Conservation (phyloP, 495 filamentous ascomycete species). For the Echria macrotheca region DNA sequence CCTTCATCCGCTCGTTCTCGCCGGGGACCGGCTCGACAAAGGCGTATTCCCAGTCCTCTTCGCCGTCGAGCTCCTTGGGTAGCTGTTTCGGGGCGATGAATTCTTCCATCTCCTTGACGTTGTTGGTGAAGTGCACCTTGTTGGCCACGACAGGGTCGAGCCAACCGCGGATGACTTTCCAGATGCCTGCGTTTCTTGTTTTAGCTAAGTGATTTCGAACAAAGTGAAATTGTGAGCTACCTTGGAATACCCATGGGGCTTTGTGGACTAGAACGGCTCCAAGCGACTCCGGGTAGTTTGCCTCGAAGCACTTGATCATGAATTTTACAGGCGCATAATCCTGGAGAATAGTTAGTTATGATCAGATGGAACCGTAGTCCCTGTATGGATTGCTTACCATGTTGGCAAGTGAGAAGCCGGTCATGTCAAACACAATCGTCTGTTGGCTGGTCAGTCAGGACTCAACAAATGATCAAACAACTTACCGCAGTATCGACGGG, state of each 20-base stretch:
- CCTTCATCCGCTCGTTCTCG: constrained; percentile 70
- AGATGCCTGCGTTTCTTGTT: constrained; percentile 54
- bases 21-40: constrained; percentile 69
- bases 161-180: constrained; percentile 92
- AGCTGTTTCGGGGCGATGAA: constrained; percentile 71
- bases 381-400: constrained; percentile 56
- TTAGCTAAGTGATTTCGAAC: background rate
- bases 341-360: constrained; percentile 32
- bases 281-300: constrained; percentile 92
- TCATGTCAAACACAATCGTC: constrained; percentile 94
- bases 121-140: constrained; percentile 94
- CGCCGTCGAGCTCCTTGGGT: constrained; percentile 72
- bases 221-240: constrained; percentile 36
- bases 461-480: constrained; percentile 15
- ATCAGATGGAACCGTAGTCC: background rate
- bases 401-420: constrained; percentile 82
- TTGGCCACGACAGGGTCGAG: constrained; percentile 92
- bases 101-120: constrained; percentile 65
- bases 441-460: constrained; percentile 29
- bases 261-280: constrained; percentile 95
- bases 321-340: constrained; percentile 96
- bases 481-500: constrained; percentile 89
- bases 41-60: constrained; percentile 72
- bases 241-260: constrained; percentile 93
- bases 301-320: constrained; percentile 99